phyloP scores from a whole-genome alignment of 1,284 basidiomycete species.

The Entoloma clypeatum region DNA sequence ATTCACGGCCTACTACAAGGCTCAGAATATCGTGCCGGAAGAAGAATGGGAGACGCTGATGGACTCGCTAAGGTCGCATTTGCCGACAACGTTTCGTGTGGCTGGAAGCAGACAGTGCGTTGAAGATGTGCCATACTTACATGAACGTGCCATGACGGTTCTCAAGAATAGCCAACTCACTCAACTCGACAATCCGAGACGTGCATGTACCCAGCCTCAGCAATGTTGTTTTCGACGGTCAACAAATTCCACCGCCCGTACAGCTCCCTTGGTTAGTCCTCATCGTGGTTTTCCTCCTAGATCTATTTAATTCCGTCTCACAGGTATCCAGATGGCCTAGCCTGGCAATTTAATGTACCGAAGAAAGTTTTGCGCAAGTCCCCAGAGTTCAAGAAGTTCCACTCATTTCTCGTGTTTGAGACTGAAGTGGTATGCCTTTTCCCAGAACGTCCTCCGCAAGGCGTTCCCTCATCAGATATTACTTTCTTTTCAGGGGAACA shows the following conservation, averaged over 20 bases:
- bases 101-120: constrained; percentile 83
- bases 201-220: constrained; percentile 78
- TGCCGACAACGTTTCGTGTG: constrained; percentile 95
- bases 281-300: not conserved
- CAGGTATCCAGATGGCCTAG: constrained; percentile 94
- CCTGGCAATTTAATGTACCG: constrained; percentile 93
- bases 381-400: constrained; percentile 95
- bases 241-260: constrained; percentile 73
- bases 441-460: not conserved
- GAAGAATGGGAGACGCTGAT: constrained; percentile 83
- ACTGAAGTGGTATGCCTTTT: constrained; percentile 80
- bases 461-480: not conserved
- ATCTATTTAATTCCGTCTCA: constrained; percentile 11
- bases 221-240: constrained; percentile 77
- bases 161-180: constrained; percentile 63
- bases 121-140: constrained; percentile 4
- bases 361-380: constrained; percentile 89
- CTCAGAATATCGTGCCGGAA: constrained; percentile 65
- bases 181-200: constrained; percentile 72
- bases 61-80: constrained; percentile 61
- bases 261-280: constrained; percentile 75
- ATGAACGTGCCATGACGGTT: constrained; percentile 1
- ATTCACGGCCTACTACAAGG: constrained; percentile 76
- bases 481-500: constrained; percentile 67
- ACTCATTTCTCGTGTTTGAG: constrained; percentile 96